These are phyloP conservation scores for Citrus australasica DNA, from an alignment of 345 rosid species.

Conservation along the genomic window DNA sequence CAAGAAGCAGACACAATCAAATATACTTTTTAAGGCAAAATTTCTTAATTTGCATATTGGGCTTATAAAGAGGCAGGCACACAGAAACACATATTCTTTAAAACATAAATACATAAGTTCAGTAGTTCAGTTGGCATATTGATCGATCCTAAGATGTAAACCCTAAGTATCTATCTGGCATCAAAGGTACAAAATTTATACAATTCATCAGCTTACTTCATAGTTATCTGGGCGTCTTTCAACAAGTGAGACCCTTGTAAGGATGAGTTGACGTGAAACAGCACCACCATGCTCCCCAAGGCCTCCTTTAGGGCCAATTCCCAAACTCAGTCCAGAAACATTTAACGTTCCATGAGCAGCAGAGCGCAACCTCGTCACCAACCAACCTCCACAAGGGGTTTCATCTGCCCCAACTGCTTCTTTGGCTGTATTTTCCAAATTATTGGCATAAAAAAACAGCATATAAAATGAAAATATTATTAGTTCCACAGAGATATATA, in stretches of 20 bases:
- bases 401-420: conserved; percentile 93
- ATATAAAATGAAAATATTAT: background rate
- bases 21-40: background rate
- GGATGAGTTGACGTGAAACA: conserved; percentile 78
- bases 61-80: background rate
- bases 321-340: conserved; percentile 75
- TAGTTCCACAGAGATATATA: background rate
- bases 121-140: background rate
- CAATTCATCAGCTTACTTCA: conserved; percentile 80
- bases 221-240: conserved; percentile 98
- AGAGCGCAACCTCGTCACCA: conserved; percentile 83
- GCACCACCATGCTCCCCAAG: conserved; percentile 98
- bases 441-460: background rate
- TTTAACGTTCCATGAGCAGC: conserved; percentile 93
- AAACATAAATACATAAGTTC: background rate
- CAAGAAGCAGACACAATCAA: background rate
- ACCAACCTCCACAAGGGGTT: conserved; percentile 93
- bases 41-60: background rate
- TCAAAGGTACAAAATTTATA: conserved; percentile 1
- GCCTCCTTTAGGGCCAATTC: conserved; percentile 93
- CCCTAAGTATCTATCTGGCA: background rate
- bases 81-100: background rate
- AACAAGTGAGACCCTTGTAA: conserved; percentile 85
- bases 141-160: background rate
- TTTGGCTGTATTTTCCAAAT: conserved; percentile 48